phyloP scores from a whole-genome alignment of 345 rosid species.

The Boechera stricta region DNA sequence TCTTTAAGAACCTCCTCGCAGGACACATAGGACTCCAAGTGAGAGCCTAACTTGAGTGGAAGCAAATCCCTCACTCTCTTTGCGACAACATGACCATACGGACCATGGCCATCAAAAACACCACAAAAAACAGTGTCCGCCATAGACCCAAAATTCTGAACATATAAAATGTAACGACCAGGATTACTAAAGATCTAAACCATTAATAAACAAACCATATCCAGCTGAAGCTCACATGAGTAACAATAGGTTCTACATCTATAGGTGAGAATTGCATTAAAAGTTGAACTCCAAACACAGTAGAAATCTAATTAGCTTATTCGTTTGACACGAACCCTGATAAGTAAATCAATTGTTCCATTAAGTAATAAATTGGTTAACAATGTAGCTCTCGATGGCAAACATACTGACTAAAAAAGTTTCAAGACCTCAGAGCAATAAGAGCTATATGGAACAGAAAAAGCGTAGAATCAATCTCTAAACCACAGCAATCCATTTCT shows the following conservation, averaged over 20 bases:
- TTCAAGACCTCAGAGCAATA: conserved; percentile 1
- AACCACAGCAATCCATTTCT: not conserved
- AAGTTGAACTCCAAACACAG: not conserved
- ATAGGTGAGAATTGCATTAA: not conserved
- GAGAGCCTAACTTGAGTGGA: conserved; percentile 76
- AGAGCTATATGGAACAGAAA: not conserved
- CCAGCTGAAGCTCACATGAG: conserved; percentile 4
- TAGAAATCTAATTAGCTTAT: not conserved
- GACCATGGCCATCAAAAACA: conserved; percentile 99
- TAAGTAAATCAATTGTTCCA: not conserved
- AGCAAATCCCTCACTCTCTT: conserved; percentile 93
- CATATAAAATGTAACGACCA: conserved; percentile 14
- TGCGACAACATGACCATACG: conserved; percentile 93
- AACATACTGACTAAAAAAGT: not conserved
- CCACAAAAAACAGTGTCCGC: conserved; percentile 90
- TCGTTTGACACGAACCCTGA: not conserved
- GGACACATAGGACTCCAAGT: conserved; percentile 64
- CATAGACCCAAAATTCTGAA: conserved; percentile 85
- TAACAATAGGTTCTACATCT: not conserved
- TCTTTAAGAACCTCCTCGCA: conserved; percentile 64
- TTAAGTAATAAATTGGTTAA: not conserved
- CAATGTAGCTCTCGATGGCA: not conserved
- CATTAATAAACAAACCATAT: conserved; percentile 9
- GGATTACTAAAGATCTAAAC: conserved; percentile 10
- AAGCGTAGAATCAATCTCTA: not conserved